A percentile compares a stretch with the other conserved stretches of the same genome.
phyloP scores from a whole-genome alignment of 2,329 filamentous ascomycete species.

The Biscogniauxia mediterranea region DNA sequence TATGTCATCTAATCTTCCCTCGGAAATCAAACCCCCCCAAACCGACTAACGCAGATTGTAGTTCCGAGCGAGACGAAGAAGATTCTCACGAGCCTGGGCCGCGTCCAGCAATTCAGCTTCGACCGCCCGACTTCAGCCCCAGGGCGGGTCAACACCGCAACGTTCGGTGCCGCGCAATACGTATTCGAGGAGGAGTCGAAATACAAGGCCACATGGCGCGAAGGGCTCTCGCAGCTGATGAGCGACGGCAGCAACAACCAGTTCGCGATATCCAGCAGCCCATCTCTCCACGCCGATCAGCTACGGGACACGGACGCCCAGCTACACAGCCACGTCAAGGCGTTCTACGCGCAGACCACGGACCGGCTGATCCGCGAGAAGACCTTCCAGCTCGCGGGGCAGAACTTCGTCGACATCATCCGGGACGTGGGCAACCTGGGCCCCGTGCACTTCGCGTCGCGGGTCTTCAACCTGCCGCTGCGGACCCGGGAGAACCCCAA shows the following conservation, averaged over 20 bases:
- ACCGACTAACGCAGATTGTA: conserved; percentile 23
- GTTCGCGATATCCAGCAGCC: conserved; percentile 57
- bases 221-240: conserved; percentile 62
- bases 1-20: conserved; percentile 13
- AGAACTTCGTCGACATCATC: conserved; percentile 68
- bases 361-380: conserved; percentile 62
- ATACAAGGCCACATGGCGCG: conserved; percentile 66
- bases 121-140: conserved; percentile 55
- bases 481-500: conserved; percentile 60
- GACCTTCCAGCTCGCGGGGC: conserved; percentile 58
- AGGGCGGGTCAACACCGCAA: conserved; percentile 54
- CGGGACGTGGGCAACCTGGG: conserved; percentile 68
- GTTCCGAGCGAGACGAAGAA: conserved; percentile 70
- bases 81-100: conserved; percentile 66
- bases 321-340: conserved; percentile 61
- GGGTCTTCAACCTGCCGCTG: conserved; percentile 63
- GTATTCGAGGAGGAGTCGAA: conserved; percentile 59
- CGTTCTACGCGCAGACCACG: conserved; percentile 64
- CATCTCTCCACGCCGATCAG: conserved; percentile 46
- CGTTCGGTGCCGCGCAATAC: conserved; percentile 59
- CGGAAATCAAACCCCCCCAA: background rate
- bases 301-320: conserved; percentile 54
- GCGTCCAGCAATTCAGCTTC: conserved; percentile 68
- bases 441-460: conserved; percentile 62
- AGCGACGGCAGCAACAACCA: conserved; percentile 49